These are phyloP conservation scores for Myriosclerotinia scirpicola DNA, from an alignment of 2,329 filamentous ascomycete genomes.

Conservation along the genomic window DNA sequence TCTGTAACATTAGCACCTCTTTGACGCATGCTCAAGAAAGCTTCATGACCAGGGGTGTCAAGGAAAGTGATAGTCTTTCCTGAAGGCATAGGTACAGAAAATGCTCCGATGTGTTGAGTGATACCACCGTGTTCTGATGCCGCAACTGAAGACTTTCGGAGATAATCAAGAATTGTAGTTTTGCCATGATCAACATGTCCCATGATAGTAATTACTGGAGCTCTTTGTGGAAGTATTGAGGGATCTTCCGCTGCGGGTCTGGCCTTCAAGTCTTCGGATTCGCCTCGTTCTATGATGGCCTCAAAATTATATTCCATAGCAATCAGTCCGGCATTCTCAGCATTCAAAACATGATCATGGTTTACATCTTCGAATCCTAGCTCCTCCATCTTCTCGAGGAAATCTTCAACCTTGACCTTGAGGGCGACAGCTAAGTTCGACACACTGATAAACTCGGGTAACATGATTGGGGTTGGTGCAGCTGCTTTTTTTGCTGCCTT, in stretches of 20 bases:
- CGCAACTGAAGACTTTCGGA: conserved; percentile 89
- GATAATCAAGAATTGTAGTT: conserved; percentile 90
- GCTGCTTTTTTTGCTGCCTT: conserved; percentile 45
- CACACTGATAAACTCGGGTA: conserved; percentile 93
- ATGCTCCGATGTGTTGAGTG: conserved; percentile 97
- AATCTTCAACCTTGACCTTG: conserved; percentile 67
- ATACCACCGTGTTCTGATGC: conserved; percentile 94
- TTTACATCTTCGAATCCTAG: conserved; percentile 87
- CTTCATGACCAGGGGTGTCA: conserved; percentile 93
- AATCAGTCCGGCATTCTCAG: conserved; percentile 86
- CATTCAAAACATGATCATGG: conserved; percentile 81
- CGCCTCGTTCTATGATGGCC: conserved; percentile 68
- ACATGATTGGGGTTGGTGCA: conserved; percentile 61
- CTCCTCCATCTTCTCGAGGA: conserved; percentile 73
- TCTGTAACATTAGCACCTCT: conserved; percentile 95
- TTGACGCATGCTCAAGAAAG: conserved; percentile 93
- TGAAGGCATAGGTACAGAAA: conserved; percentile 82
- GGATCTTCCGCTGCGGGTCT: conserved; percentile 68
- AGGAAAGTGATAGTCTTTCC: conserved; percentile 94
- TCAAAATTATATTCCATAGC: conserved; percentile 93
- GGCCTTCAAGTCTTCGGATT: conserved; percentile 68
- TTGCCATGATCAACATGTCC: conserved; percentile 98
- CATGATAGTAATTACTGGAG: conserved; percentile 98
- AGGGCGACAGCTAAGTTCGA: conserved; percentile 75
- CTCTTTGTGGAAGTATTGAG: conserved; percentile 67